Evolutionary conservation across 441 rosid species (phyloP).

Genomic region (Eruca vesicaria): DNA sequence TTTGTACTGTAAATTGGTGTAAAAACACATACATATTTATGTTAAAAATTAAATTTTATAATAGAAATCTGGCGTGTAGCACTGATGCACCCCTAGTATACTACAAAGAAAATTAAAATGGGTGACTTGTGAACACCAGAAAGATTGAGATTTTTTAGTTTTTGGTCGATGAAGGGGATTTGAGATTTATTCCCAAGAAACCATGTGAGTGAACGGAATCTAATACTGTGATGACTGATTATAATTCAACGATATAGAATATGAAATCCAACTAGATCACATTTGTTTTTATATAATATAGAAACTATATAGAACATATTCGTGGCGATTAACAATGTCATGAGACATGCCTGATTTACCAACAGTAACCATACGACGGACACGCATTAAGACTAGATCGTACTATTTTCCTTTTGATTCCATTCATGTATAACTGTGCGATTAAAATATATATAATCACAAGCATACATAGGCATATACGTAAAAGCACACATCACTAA

Average conservation of each 20-base stretch:
- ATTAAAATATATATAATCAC: not conserved
- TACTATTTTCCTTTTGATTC: constrained; percentile 22
- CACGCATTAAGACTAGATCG: constrained; percentile 7
- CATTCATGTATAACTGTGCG: constrained; percentile 10
- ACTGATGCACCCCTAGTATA: too few species aligned
- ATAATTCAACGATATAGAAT: constrained; percentile 4
- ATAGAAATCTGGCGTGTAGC: too few species aligned
- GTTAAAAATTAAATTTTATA: too few species aligned
- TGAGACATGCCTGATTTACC: constrained; percentile 29
- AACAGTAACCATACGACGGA: constrained; percentile 4
- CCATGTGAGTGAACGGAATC: constrained; percentile 28
- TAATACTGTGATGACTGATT: not conserved
- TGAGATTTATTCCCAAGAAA: constrained; percentile 1
- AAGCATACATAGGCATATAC: constrained; percentile 5
- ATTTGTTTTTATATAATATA: not conserved
- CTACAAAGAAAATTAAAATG: not conserved
- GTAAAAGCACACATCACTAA: constrained; percentile 23
- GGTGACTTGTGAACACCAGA: not conserved
- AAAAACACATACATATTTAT: too few species aligned
- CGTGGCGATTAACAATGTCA: constrained; percentile 20
- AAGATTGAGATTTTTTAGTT: too few species aligned
- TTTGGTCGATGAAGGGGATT: too few species aligned
- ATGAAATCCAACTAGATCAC: not conserved
- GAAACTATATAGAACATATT: not conserved
- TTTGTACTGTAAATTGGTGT: too few species aligned